Conservation (phyloP, 179 eudicot species). For the Sideroxylon spinosum region DNA sequence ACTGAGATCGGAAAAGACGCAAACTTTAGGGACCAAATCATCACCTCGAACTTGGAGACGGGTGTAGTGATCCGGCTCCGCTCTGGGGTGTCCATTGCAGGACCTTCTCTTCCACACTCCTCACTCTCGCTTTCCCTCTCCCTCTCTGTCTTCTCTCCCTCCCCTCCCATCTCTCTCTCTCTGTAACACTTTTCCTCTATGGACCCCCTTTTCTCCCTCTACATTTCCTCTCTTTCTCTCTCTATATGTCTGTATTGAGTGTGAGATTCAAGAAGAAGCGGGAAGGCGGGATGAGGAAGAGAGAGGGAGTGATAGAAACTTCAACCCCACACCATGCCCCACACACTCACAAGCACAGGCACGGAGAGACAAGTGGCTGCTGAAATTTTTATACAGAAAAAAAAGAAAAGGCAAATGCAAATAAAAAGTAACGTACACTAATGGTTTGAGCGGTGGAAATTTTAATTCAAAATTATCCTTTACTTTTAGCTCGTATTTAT, state of each 20-base stretch:
- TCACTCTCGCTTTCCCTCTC: slow-evolving; percentile 10
- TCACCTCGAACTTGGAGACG: slow-evolving; percentile 56
- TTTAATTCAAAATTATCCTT: too few species aligned
- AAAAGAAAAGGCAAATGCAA: background rate
- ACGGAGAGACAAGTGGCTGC: background rate
- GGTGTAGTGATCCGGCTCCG: slow-evolving; percentile 54
- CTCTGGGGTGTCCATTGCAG: slow-evolving; percentile 63
- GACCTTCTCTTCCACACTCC: slow-evolving; percentile 1
- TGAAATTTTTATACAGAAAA: background rate
- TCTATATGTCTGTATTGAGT: background rate
- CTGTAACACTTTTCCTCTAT: background rate
- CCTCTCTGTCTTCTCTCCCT: slow-evolving; percentile 7
- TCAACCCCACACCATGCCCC: slow-evolving; percentile 16
- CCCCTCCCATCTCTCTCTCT: slow-evolving; percentile 15
- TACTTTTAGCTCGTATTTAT: too few species aligned
- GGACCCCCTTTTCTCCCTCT: slow-evolving; percentile 13
- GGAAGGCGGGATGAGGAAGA: slow-evolving; percentile 37
- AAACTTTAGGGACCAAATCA: background rate
- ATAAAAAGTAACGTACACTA: background rate
- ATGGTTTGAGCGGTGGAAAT: background rate
- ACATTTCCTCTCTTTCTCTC: slow-evolving; percentile 9
- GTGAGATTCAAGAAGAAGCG: slow-evolving; percentile 61
- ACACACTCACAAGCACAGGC: background rate
- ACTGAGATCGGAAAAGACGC: slow-evolving; percentile 11
- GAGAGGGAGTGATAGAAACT: slow-evolving; percentile 25